Evolutionary conservation across 805 yeast species (phyloP), one percentile per base, ranked within the genome.

Genomic region (Candida nitratophila): DNA sequence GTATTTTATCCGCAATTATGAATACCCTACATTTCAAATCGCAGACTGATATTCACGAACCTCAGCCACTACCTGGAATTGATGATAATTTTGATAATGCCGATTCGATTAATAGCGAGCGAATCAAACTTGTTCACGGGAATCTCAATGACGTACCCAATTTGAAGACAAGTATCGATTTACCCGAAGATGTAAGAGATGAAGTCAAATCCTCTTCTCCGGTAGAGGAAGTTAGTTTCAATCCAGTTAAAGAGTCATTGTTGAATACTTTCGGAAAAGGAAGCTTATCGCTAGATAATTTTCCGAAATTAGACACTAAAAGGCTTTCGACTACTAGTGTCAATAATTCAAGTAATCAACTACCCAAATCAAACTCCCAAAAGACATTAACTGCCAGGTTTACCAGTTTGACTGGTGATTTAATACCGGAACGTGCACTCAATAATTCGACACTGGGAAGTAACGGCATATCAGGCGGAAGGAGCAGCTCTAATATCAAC

Each of bases 201-300:
- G n/a, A n/a, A n/a, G n/a, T n/a, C n/a, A 33, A 17, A 17, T 34
- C 17, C 26, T 15, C 6, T 24, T 37, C 39, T 9, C 39, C 43
- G 3, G 14, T 39, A 7, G 54, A 64, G 9, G 61, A 62, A 24
- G 71, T 77, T 19, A 71, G 65, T 27, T 77, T 77, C 50, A 71
- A 63, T 44, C 70, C 79, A 0, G 59, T 77, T 4, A 63, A 74
- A 39, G 69, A 69, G 35, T 64, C 77, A 3, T 71, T 77, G 0
- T 47, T 76, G 21, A 69, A 65, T 44, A 68, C 79, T 0, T 45
- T 77, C 40, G 82, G 82, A 2, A 59, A 65, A 37, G 82, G 82
- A 2, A 64, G 68, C 22, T 60, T 77, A 36, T 52, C 69, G 0
- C 53, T 73, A 12, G 68, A 61, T 19, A 44, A 53, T 39, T 65